Conservation (phyloP, 2,329 filamentous ascomycete species). For the Pseudopyricularia javanii region DNA sequence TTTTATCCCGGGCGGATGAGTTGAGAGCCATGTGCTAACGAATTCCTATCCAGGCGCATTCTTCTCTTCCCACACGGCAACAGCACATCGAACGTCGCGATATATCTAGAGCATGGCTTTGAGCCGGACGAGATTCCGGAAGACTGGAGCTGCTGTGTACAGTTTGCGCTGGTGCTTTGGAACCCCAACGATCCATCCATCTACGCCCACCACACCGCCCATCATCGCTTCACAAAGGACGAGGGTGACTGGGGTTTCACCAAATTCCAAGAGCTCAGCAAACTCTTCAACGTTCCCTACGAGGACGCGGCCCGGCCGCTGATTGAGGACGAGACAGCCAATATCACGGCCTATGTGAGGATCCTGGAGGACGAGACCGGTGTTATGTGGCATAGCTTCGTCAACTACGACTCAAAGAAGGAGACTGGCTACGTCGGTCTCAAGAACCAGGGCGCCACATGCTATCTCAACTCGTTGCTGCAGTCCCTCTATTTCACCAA, state of each 20-base stretch:
- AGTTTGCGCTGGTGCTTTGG: conserved; percentile 89
- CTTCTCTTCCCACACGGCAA: conserved; percentile 94
- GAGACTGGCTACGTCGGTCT: conserved; percentile 95
- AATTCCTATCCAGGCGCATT: conserved; percentile 54
- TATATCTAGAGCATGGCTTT: conserved; percentile 94
- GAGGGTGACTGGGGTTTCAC: conserved; percentile 99
- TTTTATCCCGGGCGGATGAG: not conserved
- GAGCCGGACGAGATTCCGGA: conserved; percentile 64
- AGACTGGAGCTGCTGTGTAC: conserved; percentile 92
- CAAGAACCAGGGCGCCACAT: conserved; percentile 91
- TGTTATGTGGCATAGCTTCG: conserved; percentile 82
- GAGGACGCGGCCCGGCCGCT: conserved; percentile 58
- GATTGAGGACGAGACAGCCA: conserved; percentile 64
- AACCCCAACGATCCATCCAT: conserved; percentile 87
- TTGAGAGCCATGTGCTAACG: conserved; percentile 9
- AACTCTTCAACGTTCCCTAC: conserved; percentile 70
- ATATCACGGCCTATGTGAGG: conserved; percentile 72
- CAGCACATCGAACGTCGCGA: conserved; percentile 83
- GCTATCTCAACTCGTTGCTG: conserved; percentile 74
- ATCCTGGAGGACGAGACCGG: conserved; percentile 80
- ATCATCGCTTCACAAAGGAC: conserved; percentile 90
- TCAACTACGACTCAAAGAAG: conserved; percentile 97
- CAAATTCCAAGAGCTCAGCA: conserved; percentile 79
- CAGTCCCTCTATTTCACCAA: conserved; percentile 84
- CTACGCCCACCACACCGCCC: conserved; percentile 70